Evolutionary conservation across 2,329 filamentous ascomycete genomes (phyloP), one percentile per base, ranked within the genome.

Genomic region (Cladosporium sp.): DNA sequence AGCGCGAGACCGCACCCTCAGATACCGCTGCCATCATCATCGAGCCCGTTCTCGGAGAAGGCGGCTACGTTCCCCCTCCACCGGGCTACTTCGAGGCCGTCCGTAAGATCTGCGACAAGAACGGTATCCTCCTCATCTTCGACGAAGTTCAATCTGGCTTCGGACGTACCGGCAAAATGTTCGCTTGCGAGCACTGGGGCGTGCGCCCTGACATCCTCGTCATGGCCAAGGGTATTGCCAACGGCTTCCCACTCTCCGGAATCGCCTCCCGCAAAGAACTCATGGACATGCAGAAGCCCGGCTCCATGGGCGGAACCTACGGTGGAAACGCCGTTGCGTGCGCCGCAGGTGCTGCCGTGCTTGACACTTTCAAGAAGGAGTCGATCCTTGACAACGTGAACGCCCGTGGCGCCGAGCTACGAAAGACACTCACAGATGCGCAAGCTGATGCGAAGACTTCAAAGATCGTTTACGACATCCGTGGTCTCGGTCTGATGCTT

Each of bases 191-290:
- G 70, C 73, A 76, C 59, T 78, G 73, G 71, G 80, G 75, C 0
- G 78, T 84, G 11, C 79, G 81, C 0, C 88, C 88, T 0, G 88
- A 91, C 71, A 80, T 91, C 1, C 82, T 88, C 71, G 85, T 86
- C 0, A 77, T 89, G 2, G 89, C 86, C 0, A 91, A 91, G 72
- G 86, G 49, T 3, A 52, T 52, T 8, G 49, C 49, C 10, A 52
- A 52, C 64, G 71, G 71, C 14, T 69, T 72, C 44, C 71, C 71
- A 10, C 66, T 72, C 1, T 72, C 71, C 40, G 71, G 60, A 5
- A 72, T 72, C 35, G 71, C 63, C n/a, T 68, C 70, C 18, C 63
- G 70, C 26, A 78, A 78, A 68, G 76, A 77, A 65, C 65, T 78
- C 62, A 78, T 78, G 77, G 76, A 78, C 64, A 73, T 63, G 63